Evolutionary conservation across 2,329 filamentous ascomycete genomes (phyloP).

Genomic region (Aspergillus sp.): DNA sequence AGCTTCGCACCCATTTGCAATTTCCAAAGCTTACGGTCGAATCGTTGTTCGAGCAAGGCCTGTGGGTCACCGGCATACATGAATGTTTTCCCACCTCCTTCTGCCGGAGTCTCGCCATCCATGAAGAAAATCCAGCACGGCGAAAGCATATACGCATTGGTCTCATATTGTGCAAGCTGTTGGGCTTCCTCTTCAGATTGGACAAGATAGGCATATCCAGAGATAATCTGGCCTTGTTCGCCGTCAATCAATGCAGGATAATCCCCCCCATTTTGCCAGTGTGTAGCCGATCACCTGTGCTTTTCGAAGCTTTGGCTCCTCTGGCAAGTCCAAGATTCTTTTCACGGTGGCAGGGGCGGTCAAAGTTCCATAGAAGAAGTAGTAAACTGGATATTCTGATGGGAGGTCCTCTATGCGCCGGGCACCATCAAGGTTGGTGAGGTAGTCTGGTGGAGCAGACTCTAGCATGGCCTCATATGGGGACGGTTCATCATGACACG

Average conservation of each 20-base stretch:
- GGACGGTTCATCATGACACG: constrained; percentile 1
- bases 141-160: not conserved
- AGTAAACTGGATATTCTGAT: not conserved
- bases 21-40: not conserved
- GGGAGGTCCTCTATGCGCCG: too few relatives aligned
- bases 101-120: not conserved
- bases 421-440: constrained; percentile 2
- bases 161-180: not conserved
- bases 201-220: not conserved
- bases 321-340: not conserved
- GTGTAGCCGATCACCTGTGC: not conserved
- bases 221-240: not conserved
- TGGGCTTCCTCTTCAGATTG: not conserved
- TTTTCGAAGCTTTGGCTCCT: not conserved
- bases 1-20: not conserved
- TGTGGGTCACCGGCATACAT: not conserved
- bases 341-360: not conserved
- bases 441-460: too few relatives aligned
- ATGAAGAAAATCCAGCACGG: not conserved
- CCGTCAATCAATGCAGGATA: not conserved
- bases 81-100: not conserved
- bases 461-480: constrained; percentile 7
- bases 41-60: not conserved
- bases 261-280: not conserved
- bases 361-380: not conserved